Conservation (phyloP, 2,329 filamentous ascomycete species). For the Epichloe typhina region DNA sequence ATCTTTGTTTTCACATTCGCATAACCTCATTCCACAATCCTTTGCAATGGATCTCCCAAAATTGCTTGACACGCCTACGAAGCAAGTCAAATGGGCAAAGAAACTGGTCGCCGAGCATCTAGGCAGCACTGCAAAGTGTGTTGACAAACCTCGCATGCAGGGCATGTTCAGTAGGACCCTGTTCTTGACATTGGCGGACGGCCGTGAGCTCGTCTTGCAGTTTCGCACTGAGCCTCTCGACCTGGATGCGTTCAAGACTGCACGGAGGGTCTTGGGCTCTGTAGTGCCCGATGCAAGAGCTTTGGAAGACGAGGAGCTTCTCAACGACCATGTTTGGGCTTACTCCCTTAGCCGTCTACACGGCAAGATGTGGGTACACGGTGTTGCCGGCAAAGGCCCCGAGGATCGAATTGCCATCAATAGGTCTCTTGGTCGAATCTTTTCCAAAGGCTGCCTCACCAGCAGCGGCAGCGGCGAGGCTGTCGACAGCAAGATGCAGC, state of each 20-base stretch:
- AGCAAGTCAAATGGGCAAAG: constrained; percentile 15
- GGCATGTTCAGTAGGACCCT: constrained; percentile 16
- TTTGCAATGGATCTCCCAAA: constrained; percentile 12
- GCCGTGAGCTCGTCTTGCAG: not conserved
- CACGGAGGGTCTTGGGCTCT: not conserved
- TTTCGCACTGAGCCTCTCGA: constrained; percentile 3
- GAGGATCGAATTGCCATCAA: constrained; percentile 1
- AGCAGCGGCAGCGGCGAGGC: not conserved
- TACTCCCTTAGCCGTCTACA: not conserved
- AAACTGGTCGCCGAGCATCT: constrained; percentile 14
- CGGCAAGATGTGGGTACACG: constrained; percentile 1
- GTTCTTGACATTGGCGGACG: constrained; percentile 9
- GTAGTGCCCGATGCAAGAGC: not conserved
- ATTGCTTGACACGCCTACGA: constrained; percentile 13
- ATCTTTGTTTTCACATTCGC: not conserved
- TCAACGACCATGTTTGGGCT: not conserved
- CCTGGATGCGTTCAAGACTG: not conserved
- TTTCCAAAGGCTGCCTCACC: constrained; percentile 2
- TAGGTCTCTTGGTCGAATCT: not conserved
- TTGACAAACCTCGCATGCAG: constrained; percentile 15
- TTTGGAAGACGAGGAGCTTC: not conserved
- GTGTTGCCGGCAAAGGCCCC: not conserved
- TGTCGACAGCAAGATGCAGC: not conserved
- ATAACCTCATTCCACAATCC: not conserved
- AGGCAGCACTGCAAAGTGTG: constrained; percentile 11